phyloP scores from a whole-genome alignment of 1,139 yeast genomes.

The Kazachstania sp. region DNA sequence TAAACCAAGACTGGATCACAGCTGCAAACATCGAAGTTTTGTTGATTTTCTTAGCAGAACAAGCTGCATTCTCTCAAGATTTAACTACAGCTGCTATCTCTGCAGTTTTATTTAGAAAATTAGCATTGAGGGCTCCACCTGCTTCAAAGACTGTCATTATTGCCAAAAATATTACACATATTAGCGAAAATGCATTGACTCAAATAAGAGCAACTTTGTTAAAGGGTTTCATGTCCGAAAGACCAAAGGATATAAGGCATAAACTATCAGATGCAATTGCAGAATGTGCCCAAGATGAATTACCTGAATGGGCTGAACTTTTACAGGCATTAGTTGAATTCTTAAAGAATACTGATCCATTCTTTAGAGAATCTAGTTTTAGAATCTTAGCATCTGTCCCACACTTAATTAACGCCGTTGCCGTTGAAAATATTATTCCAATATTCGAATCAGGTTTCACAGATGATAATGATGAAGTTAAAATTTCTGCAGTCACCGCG shows the following conservation, averaged over 20 bases:
- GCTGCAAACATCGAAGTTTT: conserved; percentile 57
- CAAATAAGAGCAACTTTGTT: conserved; percentile 62
- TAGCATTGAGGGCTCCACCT: conserved; percentile 59
- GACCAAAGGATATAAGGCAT: conserved; percentile 66
- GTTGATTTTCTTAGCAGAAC: conserved; percentile 74
- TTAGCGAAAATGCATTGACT: conserved; percentile 48
- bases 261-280: conserved; percentile 91
- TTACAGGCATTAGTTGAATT: conserved; percentile 69
- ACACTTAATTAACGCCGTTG: conserved; percentile 54
- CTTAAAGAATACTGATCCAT: conserved; percentile 48
- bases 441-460: conserved; percentile 72
- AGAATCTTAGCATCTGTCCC: conserved; percentile 85
- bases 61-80: conserved; percentile 42
- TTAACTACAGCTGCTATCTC: conserved; percentile 38
- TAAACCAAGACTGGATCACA: conserved; percentile 70
- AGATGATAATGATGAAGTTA: conserved; percentile 70
- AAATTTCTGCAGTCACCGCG: conserved; percentile 87
- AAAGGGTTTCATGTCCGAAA: conserved; percentile 61
- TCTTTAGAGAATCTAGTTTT: conserved; percentile 79
- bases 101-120: conserved; percentile 83
- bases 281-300: conserved; percentile 70
- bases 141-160: conserved; percentile 46
- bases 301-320: conserved; percentile 65
- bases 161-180: conserved; percentile 68
- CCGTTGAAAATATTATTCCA: conserved; percentile 52